Conservation (phyloP, 345 rosid genomes). For the Eucalyptus melliodora region DNA sequence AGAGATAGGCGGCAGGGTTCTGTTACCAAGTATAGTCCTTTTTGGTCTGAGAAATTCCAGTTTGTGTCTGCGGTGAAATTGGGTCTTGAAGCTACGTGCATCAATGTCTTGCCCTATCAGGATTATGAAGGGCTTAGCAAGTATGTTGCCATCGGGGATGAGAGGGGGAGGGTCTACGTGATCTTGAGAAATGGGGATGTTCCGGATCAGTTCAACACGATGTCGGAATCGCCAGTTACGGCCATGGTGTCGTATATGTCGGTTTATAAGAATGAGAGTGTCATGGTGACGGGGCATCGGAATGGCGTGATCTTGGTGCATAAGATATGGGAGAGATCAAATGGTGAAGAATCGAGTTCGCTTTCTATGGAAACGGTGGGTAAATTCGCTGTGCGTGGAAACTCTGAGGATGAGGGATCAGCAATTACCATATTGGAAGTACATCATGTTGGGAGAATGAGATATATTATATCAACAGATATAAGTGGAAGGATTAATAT, state of each 20-base stretch:
- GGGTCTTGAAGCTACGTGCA: slow-evolving; percentile 50
- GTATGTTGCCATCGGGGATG: slow-evolving; percentile 88
- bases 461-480: slow-evolving; percentile 61
- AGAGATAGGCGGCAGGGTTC: slow-evolving; percentile 25
- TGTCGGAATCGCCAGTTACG: slow-evolving; percentile 42
- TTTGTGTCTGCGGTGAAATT: slow-evolving; percentile 80
- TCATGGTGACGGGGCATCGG: slow-evolving; percentile 64
- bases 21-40: slow-evolving; percentile 57
- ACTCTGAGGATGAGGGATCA: slow-evolving; percentile 18
- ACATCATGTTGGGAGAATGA: slow-evolving; percentile 76
- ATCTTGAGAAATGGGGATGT: slow-evolving; percentile 78
- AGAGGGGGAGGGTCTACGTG: slow-evolving; percentile 61
- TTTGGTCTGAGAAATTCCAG: slow-evolving; percentile 89
- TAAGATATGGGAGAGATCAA: slow-evolving; percentile 43
- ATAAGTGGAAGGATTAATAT: slow-evolving; percentile 51
- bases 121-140: slow-evolving; percentile 76
- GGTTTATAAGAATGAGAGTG: slow-evolving; percentile 63
- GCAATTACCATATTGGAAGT: slow-evolving; percentile 59
- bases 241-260: slow-evolving; percentile 76
- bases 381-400: slow-evolving; percentile 18
- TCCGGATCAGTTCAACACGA: slow-evolving; percentile 43
- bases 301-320: slow-evolving; percentile 58
- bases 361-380: slow-evolving; percentile 46
- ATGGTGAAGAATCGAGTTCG: slow-evolving; percentile 57
- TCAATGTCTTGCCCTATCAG: slow-evolving; percentile 66